Conservation (phyloP, 352 stramenopile species). For the Phytophthora pini region DNA sequence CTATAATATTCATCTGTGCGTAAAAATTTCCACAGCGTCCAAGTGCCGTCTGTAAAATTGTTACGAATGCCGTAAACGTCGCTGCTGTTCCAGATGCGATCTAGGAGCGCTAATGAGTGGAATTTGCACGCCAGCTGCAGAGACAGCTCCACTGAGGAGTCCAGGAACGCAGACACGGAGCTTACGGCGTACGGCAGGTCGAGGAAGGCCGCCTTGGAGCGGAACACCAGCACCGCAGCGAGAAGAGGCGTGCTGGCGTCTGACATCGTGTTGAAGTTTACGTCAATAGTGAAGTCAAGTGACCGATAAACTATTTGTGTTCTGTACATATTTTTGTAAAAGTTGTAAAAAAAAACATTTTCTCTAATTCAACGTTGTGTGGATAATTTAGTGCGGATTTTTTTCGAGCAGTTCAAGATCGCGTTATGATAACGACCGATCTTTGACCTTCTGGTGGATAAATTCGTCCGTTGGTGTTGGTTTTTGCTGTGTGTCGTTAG, state of each 20-base stretch:
- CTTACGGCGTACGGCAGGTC: background rate
- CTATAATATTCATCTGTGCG: slow-evolving; percentile 5
- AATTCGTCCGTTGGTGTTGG: background rate
- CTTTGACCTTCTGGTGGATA: slow-evolving; percentile 13
- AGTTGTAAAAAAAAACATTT: no score
- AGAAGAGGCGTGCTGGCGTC: background rate
- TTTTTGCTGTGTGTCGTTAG: background rate
- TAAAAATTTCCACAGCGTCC: background rate
- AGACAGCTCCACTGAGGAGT: background rate
- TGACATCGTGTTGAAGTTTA: slow-evolving; percentile 4
- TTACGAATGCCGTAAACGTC: slow-evolving; percentile 3
- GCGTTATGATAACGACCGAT: background rate
- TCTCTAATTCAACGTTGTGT: no score
- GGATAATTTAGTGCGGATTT: no score
- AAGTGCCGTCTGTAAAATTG: background rate
- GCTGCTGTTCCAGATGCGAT: background rate
- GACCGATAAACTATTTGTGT: background rate
- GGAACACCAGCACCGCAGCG: background rate
- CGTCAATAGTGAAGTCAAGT: slow-evolving; percentile 1
- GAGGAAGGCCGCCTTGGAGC: background rate
- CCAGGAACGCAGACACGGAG: background rate
- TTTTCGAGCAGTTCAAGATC: background rate
- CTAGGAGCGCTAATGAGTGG: background rate
- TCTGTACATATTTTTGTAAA: background rate
- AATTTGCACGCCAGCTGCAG: background rate